Evolutionary conservation across 176 grass and related monocot genomes (phyloP), one percentile per base, ranked within the genome.

Genomic region (Luzula sylvatica): DNA sequence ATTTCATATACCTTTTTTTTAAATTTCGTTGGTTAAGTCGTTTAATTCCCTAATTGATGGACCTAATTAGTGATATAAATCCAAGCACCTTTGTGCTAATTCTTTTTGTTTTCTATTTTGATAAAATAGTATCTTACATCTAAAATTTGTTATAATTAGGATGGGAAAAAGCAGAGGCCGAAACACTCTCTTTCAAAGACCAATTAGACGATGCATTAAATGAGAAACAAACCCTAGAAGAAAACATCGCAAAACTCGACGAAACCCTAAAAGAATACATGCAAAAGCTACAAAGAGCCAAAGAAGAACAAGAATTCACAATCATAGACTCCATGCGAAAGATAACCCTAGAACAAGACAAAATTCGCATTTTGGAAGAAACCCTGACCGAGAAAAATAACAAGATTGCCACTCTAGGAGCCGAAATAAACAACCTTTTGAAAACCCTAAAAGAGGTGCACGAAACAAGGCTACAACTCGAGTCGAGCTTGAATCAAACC

Each of bases 151-250:
- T 52, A 18, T 61, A 20, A 52, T 18, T 74, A 96, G 92, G 92
- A 50, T 96, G 92, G 92, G 92, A 96, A 57, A 96, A 86, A 68
- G 74, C 81, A 0, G 84, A 89, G 59, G 71, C 71, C 52, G 84
- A 96, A 76, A 65, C 81, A 20, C 47, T 75, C 58, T 53, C 64
- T 68, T 69, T 80, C 42, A 96, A 74, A 70, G 21, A 87, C 78
- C 67, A 89, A 74, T 51, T 89, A 17, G 70, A 86, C 58, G 59
- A 86, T 59, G 73, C 75, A 48, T 21, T 82, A 50, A 43, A 70
- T 58, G 58, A 79, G 43, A 96, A 89, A 60, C 42, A 63, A 54
- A 50, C 15, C 13, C 69, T 69, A 35, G 78, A 82, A 71, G 67
- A 86, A 74, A 89, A 52, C 50, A 72, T 96, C 50, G 53, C 29